Evolutionary conservation across 2,329 filamentous ascomycete species (phyloP).

Genomic region (Domatiomyces globalis): DNA sequence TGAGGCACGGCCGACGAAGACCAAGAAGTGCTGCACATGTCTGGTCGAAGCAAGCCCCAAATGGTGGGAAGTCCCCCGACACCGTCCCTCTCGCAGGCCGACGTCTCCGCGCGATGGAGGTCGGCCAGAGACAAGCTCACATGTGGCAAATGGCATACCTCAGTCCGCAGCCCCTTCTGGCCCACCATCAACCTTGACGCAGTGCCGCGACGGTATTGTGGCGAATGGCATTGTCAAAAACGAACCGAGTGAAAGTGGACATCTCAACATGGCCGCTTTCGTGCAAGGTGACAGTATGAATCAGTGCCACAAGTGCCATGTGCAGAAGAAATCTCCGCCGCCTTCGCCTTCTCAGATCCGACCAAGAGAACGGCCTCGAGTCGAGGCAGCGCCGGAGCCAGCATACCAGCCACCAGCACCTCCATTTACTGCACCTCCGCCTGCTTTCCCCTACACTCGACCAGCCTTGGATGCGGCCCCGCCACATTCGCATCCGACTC

Average conservation of each 20-base stretch:
- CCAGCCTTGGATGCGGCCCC: constrained; percentile 37
- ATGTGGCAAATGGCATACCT: constrained; percentile 6
- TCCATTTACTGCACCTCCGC: constrained; percentile 21
- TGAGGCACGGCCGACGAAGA: constrained; percentile 3
- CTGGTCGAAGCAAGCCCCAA: constrained; percentile 28
- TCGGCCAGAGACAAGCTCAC: constrained; percentile 1
- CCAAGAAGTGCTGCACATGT: constrained; percentile 28
- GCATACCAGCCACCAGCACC: constrained; percentile 19
- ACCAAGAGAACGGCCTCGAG: constrained; percentile 18
- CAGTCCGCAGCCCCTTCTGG: background rate
- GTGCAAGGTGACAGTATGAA: constrained; percentile 32
- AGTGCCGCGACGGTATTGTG: constrained; percentile 6
- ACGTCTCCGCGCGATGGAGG: constrained; percentile 18
- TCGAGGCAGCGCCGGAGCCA: constrained; percentile 19
- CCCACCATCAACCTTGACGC: constrained; percentile 1
- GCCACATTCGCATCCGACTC: constrained; percentile 16
- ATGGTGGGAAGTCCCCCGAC: constrained; percentile 43
- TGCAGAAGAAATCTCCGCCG: constrained; percentile 28
- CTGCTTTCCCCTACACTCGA: constrained; percentile 4
- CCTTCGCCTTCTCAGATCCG: constrained; percentile 17
- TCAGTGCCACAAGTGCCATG: constrained; percentile 63
- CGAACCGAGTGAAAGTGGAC: constrained; percentile 16
- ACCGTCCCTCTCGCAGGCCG: too few relatives aligned
- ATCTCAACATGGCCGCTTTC: constrained; percentile 18
- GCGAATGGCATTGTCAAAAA: constrained; percentile 16